Base-by-base conservation (phyloP, 495 filamentous ascomycete species). In the Annulohypoxylon nitens region DNA sequence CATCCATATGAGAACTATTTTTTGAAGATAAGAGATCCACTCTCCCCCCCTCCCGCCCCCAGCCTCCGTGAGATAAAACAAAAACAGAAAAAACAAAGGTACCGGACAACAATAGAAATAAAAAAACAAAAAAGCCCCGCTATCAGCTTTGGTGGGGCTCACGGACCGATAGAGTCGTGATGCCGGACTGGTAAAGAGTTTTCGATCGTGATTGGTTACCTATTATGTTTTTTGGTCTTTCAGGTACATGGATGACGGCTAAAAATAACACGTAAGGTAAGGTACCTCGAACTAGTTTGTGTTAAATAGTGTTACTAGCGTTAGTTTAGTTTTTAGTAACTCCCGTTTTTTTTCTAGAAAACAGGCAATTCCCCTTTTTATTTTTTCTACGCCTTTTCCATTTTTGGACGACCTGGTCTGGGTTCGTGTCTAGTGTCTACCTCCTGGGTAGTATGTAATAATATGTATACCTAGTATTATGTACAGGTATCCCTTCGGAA, bases 61-160 rank as follows among this genome's bases (percentile, higher is more conserved):
- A 51, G 47, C 47, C 47, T 51, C 9, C 16, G 47, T 25, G 23
- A 26, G 18, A 23, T 8, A 48, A 5, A 20, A 48, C 45, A 20
- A 18, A 6, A 48, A 48, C 9, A 20, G 14, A 6, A 48, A 18
- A 48, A 20, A 6, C 6, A 51, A 11, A 51, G 20, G 20, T 23
- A 23, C 20, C 20, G 25, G 6, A 55, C 11, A 30, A n/a, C 2
- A 34, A 36, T 6, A 34, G 12, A 6, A 55, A 55, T 9, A 18
- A 34, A 55, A 34, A 55, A 4, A 59, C 0, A 59, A 9, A 39
- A 26, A 10, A 48, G 50, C 61, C 67, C 67, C 67, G 61, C 61
- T 43, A 64, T 70, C 61, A 64, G 67, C 50, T 64, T 60, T 60
- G 61, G 61, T 64, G 68, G 68, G 61, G 68, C 45, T 53, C n/a